phyloP scores from a whole-genome alignment of 805 yeast genomes.

The Starmerella cellae region DNA sequence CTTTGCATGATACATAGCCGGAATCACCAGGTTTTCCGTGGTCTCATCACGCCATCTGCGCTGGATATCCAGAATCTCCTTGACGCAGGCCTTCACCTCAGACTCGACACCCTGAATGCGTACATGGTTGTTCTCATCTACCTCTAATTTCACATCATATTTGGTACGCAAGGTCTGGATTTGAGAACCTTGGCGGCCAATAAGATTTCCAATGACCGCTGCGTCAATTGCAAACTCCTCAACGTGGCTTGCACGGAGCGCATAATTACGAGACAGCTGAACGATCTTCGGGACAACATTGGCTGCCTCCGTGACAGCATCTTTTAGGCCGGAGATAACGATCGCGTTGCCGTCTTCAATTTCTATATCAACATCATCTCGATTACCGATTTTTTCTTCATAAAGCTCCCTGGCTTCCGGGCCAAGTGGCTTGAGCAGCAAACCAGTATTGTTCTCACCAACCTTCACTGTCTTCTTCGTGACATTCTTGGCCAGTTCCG shows the following conservation, averaged over 20 bases:
- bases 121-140: constrained; percentile 46
- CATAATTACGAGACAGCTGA: constrained; percentile 42
- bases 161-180: constrained; percentile 56
- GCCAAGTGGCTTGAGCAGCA: constrained; percentile 41
- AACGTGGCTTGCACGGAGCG: constrained; percentile 34
- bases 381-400: constrained; percentile 1
- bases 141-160: constrained; percentile 64
- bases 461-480: constrained; percentile 40
- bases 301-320: constrained; percentile 44
- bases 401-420: constrained; percentile 13
- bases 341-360: constrained; percentile 32
- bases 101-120: constrained; percentile 62
- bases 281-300: constrained; percentile 42
- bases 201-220: constrained; percentile 57
- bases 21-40: constrained; percentile 51
- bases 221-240: constrained; percentile 50
- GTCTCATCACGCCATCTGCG: constrained; percentile 75
- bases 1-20: constrained; percentile 63
- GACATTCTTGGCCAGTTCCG: constrained; percentile 45
- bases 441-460: constrained; percentile 42
- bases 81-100: constrained; percentile 61
- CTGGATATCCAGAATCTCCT: constrained; percentile 43
- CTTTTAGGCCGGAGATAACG: constrained; percentile 53
- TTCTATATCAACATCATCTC: constrained; percentile 21
- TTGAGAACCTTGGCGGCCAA: constrained; percentile 79